Percentiles rank a stretch among this genome's conserved stretches.
Evolutionary conservation across 1,139 yeast species (phyloP).

Genomic region (Scheffersomyces segobiensis): DNA sequence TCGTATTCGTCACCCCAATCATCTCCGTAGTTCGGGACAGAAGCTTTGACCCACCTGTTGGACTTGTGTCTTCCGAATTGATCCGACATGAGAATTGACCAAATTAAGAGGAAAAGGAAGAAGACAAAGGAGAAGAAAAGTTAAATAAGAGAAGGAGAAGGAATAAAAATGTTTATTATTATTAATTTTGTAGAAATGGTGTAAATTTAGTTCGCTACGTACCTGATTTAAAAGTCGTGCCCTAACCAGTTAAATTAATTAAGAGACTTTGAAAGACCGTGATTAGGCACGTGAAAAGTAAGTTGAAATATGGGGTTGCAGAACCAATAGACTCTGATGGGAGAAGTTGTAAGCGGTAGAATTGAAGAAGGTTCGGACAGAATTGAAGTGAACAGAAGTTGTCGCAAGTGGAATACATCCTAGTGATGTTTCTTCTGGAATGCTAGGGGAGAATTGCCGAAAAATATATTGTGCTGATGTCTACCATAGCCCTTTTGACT

Average conservation of each 20-base stretch:
- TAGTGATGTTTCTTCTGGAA: not conserved
- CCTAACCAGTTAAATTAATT: not conserved
- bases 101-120: not conserved
- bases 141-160: not conserved
- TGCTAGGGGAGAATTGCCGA: not conserved
- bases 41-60: constrained; percentile 64
- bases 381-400: not conserved
- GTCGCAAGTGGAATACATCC: not conserved
- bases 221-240: not conserved
- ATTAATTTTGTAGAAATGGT: too few species aligned
- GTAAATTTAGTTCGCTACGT: not conserved
- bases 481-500: not conserved
- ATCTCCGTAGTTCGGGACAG: constrained; percentile 59
- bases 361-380: too few species aligned
- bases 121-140: not conserved
- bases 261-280: not conserved
- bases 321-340: too few species aligned
- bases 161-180: not conserved
- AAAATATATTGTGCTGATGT: not conserved
- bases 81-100: constrained; percentile 32
- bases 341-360: not conserved
- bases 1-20: constrained; percentile 54
- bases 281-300: not conserved
- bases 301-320: not conserved
- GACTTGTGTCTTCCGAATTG: constrained; percentile 57